Conservation (phyloP, 2,329 filamentous ascomycete species). For the Aspergillus vadensis region DNA sequence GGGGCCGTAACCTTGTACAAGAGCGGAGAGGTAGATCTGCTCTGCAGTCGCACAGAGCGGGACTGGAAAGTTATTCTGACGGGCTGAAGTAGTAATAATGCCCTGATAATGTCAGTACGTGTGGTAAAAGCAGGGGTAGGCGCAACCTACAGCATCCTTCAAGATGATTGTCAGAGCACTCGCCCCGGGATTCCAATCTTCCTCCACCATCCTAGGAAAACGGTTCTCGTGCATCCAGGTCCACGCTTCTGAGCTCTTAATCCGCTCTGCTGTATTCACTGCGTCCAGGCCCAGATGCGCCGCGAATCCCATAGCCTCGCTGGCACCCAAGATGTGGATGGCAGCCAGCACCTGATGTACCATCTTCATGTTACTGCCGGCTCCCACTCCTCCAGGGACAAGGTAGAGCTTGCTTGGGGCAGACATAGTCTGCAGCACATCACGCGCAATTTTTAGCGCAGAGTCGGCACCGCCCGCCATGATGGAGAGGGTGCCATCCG, state of each 20-base stretch:
- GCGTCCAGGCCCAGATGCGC: constrained; percentile 58
- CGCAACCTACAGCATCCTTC: constrained; percentile 53
- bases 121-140: background rate
- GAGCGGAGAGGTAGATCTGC: constrained; percentile 63
- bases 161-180: constrained; percentile 63
- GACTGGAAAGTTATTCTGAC: constrained; percentile 59
- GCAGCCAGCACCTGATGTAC: constrained; percentile 65
- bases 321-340: constrained; percentile 62
- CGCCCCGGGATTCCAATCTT: constrained; percentile 56
- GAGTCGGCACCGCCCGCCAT: constrained; percentile 66
- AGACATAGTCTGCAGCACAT: constrained; percentile 65
- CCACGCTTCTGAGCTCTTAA: constrained; percentile 54
- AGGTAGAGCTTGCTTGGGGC: constrained; percentile 61
- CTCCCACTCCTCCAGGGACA: constrained; percentile 62
- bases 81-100: constrained; percentile 68
- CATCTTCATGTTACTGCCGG: constrained; percentile 64
- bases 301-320: constrained; percentile 64
- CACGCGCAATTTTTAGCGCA: constrained; percentile 59
- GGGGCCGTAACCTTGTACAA: constrained; percentile 59
- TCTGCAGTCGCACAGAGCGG: constrained; percentile 65
- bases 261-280: constrained; percentile 43
- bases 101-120: constrained; percentile 35
- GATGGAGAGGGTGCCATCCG: constrained; percentile 72
- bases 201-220: constrained; percentile 56
- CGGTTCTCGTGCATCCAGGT: constrained; percentile 67